Evolutionary conservation across 2,329 filamentous ascomycete genomes (phyloP).

Genomic region (Epichloe coenophiala): DNA sequence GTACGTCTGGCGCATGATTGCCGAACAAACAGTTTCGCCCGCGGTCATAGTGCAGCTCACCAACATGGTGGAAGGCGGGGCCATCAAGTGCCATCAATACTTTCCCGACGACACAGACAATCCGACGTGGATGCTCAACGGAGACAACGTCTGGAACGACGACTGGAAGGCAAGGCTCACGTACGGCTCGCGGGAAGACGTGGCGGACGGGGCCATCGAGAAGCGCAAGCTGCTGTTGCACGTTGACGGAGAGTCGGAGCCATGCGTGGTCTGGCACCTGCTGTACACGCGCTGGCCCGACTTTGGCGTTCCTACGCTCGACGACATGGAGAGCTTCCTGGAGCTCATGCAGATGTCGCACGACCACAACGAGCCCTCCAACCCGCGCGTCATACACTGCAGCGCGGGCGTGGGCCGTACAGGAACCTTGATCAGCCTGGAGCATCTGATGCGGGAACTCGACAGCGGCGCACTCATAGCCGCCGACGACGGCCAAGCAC

Average conservation of each 20-base stretch:
- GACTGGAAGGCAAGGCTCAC: conserved; percentile 56
- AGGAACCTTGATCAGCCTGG: conserved; percentile 92
- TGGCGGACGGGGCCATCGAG: conserved; percentile 47
- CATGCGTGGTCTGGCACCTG: conserved; percentile 65
- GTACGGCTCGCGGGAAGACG: conserved; percentile 48
- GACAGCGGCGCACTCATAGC: conserved; percentile 51
- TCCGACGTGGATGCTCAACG: conserved; percentile 43
- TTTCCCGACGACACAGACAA: conserved; percentile 51
- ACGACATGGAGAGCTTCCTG: conserved; percentile 55
- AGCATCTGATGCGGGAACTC: conserved; percentile 75
- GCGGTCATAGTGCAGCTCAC: conserved; percentile 92
- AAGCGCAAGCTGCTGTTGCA: conserved; percentile 58
- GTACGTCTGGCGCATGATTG: conserved; percentile 94
- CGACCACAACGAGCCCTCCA: conserved; percentile 36
- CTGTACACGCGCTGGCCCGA: conserved; percentile 85
- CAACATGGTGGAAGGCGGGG: conserved; percentile 63
- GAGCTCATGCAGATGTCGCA: conserved; percentile 55
- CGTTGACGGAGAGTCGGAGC: conserved; percentile 29
- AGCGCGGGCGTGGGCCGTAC: conserved; percentile 89
- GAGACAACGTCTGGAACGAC: conserved; percentile 50
- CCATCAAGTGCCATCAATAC: conserved; percentile 82
- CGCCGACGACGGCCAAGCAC: conserved; percentile 31
- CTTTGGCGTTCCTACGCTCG: conserved; percentile 63
- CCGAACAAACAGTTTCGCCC: conserved; percentile 57
- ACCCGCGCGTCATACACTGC: conserved; percentile 70